These are phyloP conservation scores for Hypoxylon sp. DNA, from an alignment of 2,329 filamentous ascomycete species.

Conservation along the genomic window DNA sequence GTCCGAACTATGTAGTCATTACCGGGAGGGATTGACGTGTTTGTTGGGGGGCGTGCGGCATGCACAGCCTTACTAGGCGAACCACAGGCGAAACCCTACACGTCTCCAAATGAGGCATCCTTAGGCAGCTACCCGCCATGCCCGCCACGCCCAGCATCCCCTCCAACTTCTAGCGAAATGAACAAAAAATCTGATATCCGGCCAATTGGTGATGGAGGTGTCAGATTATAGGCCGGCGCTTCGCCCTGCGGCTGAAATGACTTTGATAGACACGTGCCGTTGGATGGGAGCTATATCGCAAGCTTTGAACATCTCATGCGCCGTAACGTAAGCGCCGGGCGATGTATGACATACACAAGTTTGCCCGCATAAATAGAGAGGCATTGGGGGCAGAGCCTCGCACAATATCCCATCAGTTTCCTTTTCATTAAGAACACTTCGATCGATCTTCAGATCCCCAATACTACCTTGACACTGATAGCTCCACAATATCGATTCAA, in stretches of 20 bases:
- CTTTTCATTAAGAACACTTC: not conserved
- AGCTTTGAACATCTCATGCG: constrained; percentile 14
- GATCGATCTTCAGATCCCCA: not conserved
- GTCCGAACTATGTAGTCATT: constrained; percentile 10
- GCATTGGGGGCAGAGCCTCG: constrained; percentile 10
- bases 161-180: not conserved
- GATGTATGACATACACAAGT: constrained; percentile 12
- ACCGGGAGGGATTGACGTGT: not conserved
- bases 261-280: constrained; percentile 10
- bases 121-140: constrained; percentile 4
- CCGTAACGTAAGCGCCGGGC: constrained; percentile 16
- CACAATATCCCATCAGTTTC: not conserved
- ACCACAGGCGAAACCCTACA: not conserved
- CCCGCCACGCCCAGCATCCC: too few species aligned
- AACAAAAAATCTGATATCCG: not conserved
- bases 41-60: not conserved
- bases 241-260: constrained; percentile 32
- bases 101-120: not conserved
- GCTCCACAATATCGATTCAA: not conserved
- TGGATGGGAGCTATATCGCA: not conserved
- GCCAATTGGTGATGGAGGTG: not conserved
- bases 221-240: constrained; percentile 6
- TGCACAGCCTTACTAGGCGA: not conserved
- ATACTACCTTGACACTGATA: not conserved
- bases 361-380: constrained; percentile 24